phyloP scores from a whole-genome alignment of 2,329 filamentous ascomycete genomes.

The Sporothrix dimorphospora region DNA sequence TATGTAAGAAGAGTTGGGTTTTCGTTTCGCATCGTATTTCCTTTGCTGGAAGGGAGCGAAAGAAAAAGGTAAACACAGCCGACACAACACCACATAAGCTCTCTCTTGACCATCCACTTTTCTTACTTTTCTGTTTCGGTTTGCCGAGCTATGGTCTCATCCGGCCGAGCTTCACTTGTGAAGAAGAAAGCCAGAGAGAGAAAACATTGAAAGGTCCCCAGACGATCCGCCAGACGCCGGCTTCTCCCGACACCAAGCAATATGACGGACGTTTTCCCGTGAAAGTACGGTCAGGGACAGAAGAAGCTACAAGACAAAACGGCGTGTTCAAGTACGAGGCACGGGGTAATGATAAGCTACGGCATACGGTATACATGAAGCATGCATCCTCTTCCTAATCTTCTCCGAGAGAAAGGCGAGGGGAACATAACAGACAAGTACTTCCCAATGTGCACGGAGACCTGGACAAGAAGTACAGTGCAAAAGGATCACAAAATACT shows the following conservation, averaged over 20 bases:
- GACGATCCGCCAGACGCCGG: neutral
- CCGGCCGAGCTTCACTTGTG: slow-evolving; percentile 18
- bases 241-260: slow-evolving; percentile 20
- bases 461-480: too few species aligned
- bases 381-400: neutral
- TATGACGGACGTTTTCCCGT: neutral
- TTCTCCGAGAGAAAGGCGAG: neutral
- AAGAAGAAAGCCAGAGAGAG: neutral
- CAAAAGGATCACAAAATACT: slow-evolving; percentile 1
- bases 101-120: neutral
- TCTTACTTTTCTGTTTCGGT: neutral
- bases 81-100: neutral
- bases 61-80: neutral
- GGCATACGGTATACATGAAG: neutral
- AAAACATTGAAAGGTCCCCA: neutral
- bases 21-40: neutral
- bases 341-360: slow-evolving; percentile 10
- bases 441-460: too few species aligned
- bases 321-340: neutral
- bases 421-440: neutral
- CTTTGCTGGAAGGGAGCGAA: neutral
- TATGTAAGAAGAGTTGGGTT: neutral
- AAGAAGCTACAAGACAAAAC: neutral
- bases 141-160: slow-evolving; percentile 7
- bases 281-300: neutral